Percentiles rank a stretch among this genome's conserved stretches.
These are phyloP conservation scores for Fusarium sp. DNA, from an alignment of 2,329 filamentous ascomycete genomes.

Conservation along the genomic window DNA sequence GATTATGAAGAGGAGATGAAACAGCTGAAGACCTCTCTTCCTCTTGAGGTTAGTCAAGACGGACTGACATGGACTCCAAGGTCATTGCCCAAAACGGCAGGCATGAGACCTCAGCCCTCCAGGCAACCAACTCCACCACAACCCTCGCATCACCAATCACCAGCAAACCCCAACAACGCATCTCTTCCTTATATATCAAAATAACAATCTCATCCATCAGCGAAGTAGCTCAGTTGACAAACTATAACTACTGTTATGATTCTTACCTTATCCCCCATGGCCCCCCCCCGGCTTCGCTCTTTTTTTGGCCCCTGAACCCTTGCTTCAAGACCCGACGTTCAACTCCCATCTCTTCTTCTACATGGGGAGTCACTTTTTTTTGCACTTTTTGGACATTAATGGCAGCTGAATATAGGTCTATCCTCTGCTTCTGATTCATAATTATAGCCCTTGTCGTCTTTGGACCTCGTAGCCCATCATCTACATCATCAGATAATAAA, in stretches of 20 bases:
- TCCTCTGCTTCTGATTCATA: not conserved
- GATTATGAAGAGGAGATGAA: not conserved
- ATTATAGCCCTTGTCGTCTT: not conserved
- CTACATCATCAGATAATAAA: not conserved
- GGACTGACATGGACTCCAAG: not conserved
- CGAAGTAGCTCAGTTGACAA: conserved; percentile 37
- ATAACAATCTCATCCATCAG: conserved; percentile 7
- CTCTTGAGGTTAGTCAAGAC: not conserved
- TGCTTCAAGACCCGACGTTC: not conserved
- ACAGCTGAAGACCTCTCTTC: too few relatives aligned
- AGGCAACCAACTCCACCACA: conserved; percentile 12
- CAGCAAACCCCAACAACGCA: not conserved
- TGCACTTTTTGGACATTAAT: not conserved
- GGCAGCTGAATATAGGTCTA: not conserved
- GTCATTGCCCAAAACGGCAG: not conserved
- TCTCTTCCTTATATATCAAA: conserved; percentile 16
- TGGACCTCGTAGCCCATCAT: not conserved
- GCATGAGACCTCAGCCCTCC: conserved; percentile 8
- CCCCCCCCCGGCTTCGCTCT: conserved; percentile 27
- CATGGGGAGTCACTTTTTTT: not conserved
- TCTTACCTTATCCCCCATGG: conserved; percentile 31
- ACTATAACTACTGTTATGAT: not conserved
- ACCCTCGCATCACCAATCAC: conserved; percentile 1
- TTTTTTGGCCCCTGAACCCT: not conserved
- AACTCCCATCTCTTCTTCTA: not conserved